Base-by-base conservation (phyloP, 2,329 filamentous ascomycete species). In the Botryotinia calthae region DNA sequence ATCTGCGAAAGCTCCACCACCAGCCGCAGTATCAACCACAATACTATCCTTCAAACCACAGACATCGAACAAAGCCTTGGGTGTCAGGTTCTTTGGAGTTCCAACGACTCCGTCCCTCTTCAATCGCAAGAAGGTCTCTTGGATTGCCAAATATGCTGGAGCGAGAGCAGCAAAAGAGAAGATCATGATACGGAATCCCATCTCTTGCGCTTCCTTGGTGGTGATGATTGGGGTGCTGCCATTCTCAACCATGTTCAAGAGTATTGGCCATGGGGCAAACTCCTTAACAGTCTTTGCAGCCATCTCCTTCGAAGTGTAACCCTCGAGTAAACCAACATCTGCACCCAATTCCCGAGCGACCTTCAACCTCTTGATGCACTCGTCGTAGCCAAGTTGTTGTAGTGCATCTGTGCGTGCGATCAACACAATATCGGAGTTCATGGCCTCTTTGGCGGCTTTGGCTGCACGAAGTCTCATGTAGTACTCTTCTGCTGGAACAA, bases 351-450 rank as follows among this genome's bases (percentile, higher is more conserved):
- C 83, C 0, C 85, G 81, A 0, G 89, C 89, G 0, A 81, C 84
- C 70, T 82, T 82, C 25, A 91, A 80, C 3, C 88, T 81, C 2
- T 76, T 76, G 22, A 90, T 79, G 5, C 87, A 86, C 77, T 87
- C 87, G 16, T 88, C 87, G 74, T 87, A 91, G 0, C 88, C 89
- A 9, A 84, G 82, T 0, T 83, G 81, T 75, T 89, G 87, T 4
- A 89, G 80, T 2, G 89, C 87, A 75, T 91, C 89, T 0, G 89
- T 91, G 28, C 89, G 84, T 1, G 89, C 89, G 73, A 91, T 90
- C 71, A 91, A 84, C 34, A 91, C 84, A 51, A 91, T 88, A 74
- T 90, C 88, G 12, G 84, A 84, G 20, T 83, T 82, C 56, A 85
- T 79, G n/a, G 82, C 81, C 34, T 84, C 79, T 8, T 87, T 82